Evolutionary conservation across 2,329 filamentous ascomycete genomes (phyloP).

Genomic region (Cryphonectria radicalis): DNA sequence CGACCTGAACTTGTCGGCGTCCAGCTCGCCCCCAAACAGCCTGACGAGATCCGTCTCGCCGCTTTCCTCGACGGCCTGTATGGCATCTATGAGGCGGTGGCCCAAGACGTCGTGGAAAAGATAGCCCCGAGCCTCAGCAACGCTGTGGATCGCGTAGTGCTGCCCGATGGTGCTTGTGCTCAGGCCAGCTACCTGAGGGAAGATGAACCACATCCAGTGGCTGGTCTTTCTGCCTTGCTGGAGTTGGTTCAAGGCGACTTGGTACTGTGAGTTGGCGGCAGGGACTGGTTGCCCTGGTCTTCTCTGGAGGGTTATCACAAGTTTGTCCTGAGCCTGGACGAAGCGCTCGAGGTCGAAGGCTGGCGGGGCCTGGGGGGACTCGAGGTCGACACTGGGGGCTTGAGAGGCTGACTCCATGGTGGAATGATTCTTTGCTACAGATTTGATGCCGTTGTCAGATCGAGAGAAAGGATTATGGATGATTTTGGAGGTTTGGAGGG

Average conservation of each 20-base stretch:
- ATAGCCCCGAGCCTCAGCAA: conserved; percentile 18
- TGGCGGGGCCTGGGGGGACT: not conserved
- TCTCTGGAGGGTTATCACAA: not conserved
- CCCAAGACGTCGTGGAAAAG: conserved; percentile 12
- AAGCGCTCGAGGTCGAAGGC: conserved; percentile 14
- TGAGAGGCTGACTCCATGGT: not conserved
- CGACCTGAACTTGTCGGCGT: conserved; percentile 7
- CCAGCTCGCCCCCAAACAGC: conserved; percentile 7
- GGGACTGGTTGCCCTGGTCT: not conserved
- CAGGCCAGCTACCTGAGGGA: conserved; percentile 18
- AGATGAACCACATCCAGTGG: conserved; percentile 16
- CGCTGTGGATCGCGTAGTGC: conserved; percentile 9
- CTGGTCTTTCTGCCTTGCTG: not conserved
- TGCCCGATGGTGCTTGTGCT: not conserved
- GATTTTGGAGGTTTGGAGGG: no score
- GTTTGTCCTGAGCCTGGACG: conserved; percentile 1
- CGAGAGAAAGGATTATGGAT: no score
- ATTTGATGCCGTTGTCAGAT: not conserved
- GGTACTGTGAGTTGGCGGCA: not conserved
- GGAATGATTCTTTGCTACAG: not conserved
- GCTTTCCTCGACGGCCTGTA: not conserved
- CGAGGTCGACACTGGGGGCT: not conserved
- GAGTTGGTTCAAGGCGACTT: conserved; percentile 7
- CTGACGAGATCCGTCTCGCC: conserved; percentile 13
- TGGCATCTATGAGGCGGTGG: conserved; percentile 7